A percentile compares a stretch with the other conserved stretches of the same genome.
These are phyloP conservation scores for Anthracocystis panici-leucophaei DNA, from an alignment of 1,284 basidiomycete genomes.

Conservation along the genomic window DNA sequence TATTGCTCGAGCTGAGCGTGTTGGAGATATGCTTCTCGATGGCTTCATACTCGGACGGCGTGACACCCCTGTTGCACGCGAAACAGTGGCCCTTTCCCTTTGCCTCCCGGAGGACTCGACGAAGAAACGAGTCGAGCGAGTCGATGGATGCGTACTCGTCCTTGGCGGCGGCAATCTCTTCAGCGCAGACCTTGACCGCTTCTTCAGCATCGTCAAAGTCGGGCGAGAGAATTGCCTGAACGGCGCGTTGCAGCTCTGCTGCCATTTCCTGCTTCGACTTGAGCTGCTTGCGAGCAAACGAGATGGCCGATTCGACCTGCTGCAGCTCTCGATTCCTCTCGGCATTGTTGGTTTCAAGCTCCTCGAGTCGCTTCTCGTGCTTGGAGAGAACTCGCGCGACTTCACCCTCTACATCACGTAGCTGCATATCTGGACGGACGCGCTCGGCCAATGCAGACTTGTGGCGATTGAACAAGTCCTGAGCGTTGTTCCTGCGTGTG, in stretches of 20 bases:
- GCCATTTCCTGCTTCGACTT: conserved; percentile 73
- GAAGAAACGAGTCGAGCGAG: conserved; percentile 74
- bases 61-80: conserved; percentile 80
- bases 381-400: conserved; percentile 73
- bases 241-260: conserved; percentile 70
- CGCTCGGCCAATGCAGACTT: conserved; percentile 77
- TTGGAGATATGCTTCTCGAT: conserved; percentile 67
- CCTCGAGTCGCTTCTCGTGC: conserved; percentile 49
- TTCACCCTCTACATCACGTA: conserved; percentile 80
- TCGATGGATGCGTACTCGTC: conserved; percentile 67
- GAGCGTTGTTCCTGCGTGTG: conserved; percentile 27
- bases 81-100: conserved; percentile 79
- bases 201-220: conserved; percentile 72
- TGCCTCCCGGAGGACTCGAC: conserved; percentile 76
- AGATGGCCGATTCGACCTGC: conserved; percentile 56
- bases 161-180: conserved; percentile 71
- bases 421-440: conserved; percentile 75
- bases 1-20: conserved; percentile 61
- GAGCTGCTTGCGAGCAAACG: conserved; percentile 72
- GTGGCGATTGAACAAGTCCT: conserved; percentile 69
- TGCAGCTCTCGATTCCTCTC: conserved; percentile 49
- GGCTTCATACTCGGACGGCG: conserved; percentile 73
- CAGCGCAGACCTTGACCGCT: conserved; percentile 75
- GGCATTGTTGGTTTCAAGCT: conserved; percentile 38
- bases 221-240: conserved; percentile 72